A percentile compares a stretch with the other conserved stretches of the same genome.
phyloP scores from a whole-genome alignment of 495 filamentous ascomycete genomes.

The Aspergillus leporis region DNA sequence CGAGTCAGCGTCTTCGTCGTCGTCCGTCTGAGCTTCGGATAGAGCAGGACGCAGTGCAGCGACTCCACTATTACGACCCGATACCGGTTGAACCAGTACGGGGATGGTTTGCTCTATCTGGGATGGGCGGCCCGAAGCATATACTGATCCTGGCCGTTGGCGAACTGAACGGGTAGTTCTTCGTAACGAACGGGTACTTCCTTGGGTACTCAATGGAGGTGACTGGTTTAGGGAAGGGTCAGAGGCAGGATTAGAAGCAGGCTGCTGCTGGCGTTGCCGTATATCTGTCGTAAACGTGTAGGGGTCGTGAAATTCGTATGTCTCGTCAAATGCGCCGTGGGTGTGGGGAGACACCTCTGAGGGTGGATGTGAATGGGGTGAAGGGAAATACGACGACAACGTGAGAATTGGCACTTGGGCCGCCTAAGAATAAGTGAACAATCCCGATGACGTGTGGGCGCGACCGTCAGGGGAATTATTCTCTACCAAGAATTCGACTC shows the following conservation, averaged over 20 bases:
- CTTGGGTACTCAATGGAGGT: constrained; percentile 52
- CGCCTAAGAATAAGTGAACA: background rate
- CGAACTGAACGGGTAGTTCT: constrained; percentile 45
- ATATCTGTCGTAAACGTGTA: constrained; percentile 49
- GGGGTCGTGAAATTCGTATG: constrained; percentile 60
- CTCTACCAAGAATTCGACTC: background rate
- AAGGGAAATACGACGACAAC: constrained; percentile 35
- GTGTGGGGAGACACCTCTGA: constrained; percentile 46
- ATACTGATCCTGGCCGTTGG: constrained; percentile 40
- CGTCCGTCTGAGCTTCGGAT: constrained; percentile 39
- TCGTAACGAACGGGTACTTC: constrained; percentile 51
- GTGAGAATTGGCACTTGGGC: constrained; percentile 23
- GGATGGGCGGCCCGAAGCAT: constrained; percentile 27
- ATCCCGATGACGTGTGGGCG: constrained; percentile 3
- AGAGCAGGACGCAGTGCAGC: constrained; percentile 35
- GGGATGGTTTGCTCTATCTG: constrained; percentile 33
- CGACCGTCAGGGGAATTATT: background rate
- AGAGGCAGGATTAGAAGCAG: constrained; percentile 35
- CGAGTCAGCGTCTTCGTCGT: constrained; percentile 34
- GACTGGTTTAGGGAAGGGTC: constrained; percentile 31
- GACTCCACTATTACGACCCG: constrained; percentile 21
- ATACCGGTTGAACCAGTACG: constrained; percentile 25
- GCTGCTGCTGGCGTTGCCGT: constrained; percentile 61
- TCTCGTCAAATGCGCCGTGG: constrained; percentile 52
- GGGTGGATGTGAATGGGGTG: constrained; percentile 21